Percentiles rank a stretch among this genome's conserved stretches.
Conservation (phyloP, 1,284 basidiomycete species). For the Cutaneotrichosporon dermatis region DNA sequence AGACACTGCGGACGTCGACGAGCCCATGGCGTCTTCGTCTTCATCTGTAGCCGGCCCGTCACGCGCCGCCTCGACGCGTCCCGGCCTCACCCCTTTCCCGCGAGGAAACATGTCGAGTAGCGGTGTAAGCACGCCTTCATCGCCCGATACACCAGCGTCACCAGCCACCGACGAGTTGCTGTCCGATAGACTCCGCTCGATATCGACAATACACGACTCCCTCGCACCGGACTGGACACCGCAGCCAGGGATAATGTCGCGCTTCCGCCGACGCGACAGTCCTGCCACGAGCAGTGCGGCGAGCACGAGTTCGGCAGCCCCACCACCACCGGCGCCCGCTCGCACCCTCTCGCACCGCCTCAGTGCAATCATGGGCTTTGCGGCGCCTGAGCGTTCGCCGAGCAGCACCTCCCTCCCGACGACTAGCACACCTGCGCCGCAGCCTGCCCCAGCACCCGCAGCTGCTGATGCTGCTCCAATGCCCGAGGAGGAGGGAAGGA, state of each 20-base stretch:
- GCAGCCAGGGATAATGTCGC: slow-evolving; percentile 15
- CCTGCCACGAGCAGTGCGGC: not conserved
- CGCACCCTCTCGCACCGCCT: slow-evolving; percentile 13
- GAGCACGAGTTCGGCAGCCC: slow-evolving; percentile 1
- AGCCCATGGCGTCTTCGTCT: not conserved
- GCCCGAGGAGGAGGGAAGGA: slow-evolving; percentile 11
- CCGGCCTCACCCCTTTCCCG: not conserved
- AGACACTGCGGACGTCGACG: not conserved
- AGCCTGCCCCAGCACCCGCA: not conserved
- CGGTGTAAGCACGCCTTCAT: not conserved
- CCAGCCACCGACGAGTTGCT: slow-evolving; percentile 29
- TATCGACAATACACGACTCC: slow-evolving; percentile 30
- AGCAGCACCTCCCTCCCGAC: not conserved
- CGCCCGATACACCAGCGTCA: slow-evolving; percentile 3
- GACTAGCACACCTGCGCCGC: not conserved
- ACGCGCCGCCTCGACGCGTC: too few relatives aligned
- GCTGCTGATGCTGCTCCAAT: not conserved
- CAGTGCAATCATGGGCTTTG: slow-evolving; percentile 24
- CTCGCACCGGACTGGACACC: slow-evolving; percentile 28
- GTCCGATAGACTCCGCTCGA: slow-evolving; percentile 29
- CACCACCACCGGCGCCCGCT: not conserved
- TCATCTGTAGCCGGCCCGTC: not conserved
- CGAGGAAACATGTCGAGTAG: not conserved
- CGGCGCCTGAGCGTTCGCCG: slow-evolving; percentile 2
- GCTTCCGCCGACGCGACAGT: slow-evolving; percentile 18